Base-by-base conservation (phyloP, 2,329 filamentous ascomycete species). In the Pseudogymnoascus verrucosus region DNA sequence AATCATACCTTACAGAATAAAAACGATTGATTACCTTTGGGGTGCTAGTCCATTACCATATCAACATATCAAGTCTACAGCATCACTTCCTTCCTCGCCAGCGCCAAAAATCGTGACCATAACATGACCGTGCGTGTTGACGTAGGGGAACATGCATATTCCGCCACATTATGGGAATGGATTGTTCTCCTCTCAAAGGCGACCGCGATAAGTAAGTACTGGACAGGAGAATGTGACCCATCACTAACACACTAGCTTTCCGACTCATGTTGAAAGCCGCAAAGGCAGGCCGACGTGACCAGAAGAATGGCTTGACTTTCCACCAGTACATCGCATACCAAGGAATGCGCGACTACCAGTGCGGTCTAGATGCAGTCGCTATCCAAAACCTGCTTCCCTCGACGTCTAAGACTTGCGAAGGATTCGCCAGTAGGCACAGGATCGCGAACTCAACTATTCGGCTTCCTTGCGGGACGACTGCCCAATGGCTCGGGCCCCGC, bases 401-500 rank as follows among this genome's bases (percentile, higher is more conserved):
- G 3, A 42, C 39, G 39, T 42, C 39, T 16, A 42, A 42, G 39
- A 42, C 39, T 16, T 42, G 39, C 39, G 39, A 42, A 42, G 7
- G 39, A 42, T 42, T 42, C 39, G 39, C 39, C n/a, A 42, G 39
- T 21, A 42, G 39, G 39, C 39, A 42, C 39, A 42, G 16, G 39
- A 21, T 42, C 16, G 39, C 16, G 39, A 42, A 42, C 16, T 42
- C 39, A 21, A 42, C 39, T 42, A 42, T 42, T 42, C 39, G 6
- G 39, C 39, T 42, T 42, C 39, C 39, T 19, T 42, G 39, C 39
- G 79, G 79, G 7, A 72, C 76, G 14, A 74, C 76, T 63, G 76
- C 78, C 0, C 76, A 79, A 66, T 82, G 79, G 79, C 69, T 82
- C 4, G 80, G 80, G 5, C 65, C 69, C 26, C 72, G 70, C 54